These are phyloP conservation scores for Nigrospora osmanthi DNA, from an alignment of 2,329 filamentous ascomycete species.

Conservation along the genomic window DNA sequence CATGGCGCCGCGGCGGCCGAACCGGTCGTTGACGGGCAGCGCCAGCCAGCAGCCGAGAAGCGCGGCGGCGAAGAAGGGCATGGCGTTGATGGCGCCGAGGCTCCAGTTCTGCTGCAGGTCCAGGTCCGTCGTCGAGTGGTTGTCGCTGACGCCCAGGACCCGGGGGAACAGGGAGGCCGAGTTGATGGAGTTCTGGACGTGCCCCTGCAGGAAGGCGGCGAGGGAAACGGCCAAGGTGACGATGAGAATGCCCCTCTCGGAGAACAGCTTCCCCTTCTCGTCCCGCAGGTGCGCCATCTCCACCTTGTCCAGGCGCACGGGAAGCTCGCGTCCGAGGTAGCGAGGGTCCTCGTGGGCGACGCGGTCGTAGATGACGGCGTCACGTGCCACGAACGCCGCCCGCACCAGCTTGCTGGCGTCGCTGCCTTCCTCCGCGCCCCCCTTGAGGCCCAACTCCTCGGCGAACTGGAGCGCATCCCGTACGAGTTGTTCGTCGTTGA, in stretches of 20 bases:
- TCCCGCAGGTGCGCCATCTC: conserved; percentile 28
- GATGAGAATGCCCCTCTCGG: conserved; percentile 28
- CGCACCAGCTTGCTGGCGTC: conserved; percentile 19
- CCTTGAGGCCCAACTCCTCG: background rate
- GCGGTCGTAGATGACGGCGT: conserved; percentile 28
- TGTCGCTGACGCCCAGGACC: background rate
- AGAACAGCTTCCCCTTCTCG: conserved; percentile 30
- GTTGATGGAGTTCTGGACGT: conserved; percentile 36
- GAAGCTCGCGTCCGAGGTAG: conserved; percentile 12
- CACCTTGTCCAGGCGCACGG: conserved; percentile 21
- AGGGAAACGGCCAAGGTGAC: conserved; percentile 34
- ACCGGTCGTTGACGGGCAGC: conserved; percentile 30
- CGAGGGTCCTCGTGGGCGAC: conserved; percentile 19
- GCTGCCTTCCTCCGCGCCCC: background rate
- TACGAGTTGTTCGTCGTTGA: background rate
- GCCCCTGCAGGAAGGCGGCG: conserved; percentile 34
- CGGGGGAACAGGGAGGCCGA: conserved; percentile 24
- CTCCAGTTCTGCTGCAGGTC: conserved; percentile 19
- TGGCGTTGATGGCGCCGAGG: conserved; percentile 29
- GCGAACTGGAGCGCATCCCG: background rate
- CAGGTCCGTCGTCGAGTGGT: background rate
- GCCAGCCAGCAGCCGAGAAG: conserved; percentile 29
- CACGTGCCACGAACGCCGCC: conserved; percentile 31
- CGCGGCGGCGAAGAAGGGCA: conserved; percentile 30
- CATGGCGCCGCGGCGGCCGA: conserved; percentile 31